Conservation (phyloP, 176 grass and related monocot genomes). For the Alopecurus myosuroides region DNA sequence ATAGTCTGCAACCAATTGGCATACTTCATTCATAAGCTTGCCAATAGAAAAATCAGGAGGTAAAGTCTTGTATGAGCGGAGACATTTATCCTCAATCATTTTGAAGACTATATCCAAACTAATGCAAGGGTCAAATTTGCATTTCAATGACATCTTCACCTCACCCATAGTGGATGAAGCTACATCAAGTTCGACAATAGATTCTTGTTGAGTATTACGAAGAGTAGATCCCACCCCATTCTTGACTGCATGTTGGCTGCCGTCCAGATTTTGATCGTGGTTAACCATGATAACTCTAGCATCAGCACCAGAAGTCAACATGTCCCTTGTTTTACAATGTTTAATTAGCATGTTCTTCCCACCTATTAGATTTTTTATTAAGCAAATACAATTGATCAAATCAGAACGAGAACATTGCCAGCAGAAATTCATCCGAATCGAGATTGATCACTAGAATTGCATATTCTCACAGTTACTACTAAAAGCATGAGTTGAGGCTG, state of each 20-base stretch:
- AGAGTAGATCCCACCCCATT: not conserved
- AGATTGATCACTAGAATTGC: not conserved
- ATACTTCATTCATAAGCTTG: slow-evolving; percentile 68
- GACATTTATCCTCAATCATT: slow-evolving; percentile 52
- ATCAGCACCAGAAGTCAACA: slow-evolving; percentile 12
- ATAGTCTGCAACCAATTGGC: slow-evolving; percentile 42
- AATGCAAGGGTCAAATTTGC: slow-evolving; percentile 29
- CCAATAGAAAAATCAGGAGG: slow-evolving; percentile 59
- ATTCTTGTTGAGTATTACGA: slow-evolving; percentile 12
- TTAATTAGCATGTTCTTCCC: not conserved
- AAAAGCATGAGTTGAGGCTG: not conserved
- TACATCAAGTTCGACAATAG: slow-evolving; percentile 44
- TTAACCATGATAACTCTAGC: not conserved
- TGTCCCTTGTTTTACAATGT: slow-evolving; percentile 15
- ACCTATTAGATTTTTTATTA: slow-evolving; percentile 9
- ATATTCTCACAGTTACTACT: not conserved
- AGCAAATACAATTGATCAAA: not conserved
- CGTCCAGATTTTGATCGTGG: not conserved
- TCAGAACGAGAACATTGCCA: not conserved
- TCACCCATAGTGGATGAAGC: slow-evolving; percentile 64
- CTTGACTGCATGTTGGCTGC: not conserved
- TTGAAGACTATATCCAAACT: slow-evolving; percentile 52
- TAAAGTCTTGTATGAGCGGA: slow-evolving; percentile 48
- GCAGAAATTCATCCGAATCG: not conserved
- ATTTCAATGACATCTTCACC: slow-evolving; percentile 55